phyloP scores from a whole-genome alignment of 805 yeast genomes.

The Barnettozyma sucrosica region DNA sequence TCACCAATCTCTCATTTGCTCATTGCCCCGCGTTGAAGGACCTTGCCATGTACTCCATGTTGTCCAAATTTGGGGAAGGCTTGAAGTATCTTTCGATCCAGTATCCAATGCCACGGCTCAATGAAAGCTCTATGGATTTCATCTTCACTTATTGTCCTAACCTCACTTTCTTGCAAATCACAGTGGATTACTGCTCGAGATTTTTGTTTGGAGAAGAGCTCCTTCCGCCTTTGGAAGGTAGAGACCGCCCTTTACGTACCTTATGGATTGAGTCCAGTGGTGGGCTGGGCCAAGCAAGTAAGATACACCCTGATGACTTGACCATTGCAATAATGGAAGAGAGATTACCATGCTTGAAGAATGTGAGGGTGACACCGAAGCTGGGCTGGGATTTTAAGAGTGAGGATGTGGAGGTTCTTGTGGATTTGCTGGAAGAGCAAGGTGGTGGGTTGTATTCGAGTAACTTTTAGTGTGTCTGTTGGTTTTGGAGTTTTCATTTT shows the following conservation, averaged over 20 bases:
- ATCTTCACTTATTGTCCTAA: constrained; percentile 75
- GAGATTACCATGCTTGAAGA: constrained; percentile 61
- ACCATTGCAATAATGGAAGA: constrained; percentile 79
- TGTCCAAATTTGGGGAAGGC: constrained; percentile 60
- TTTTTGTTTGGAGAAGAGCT: constrained; percentile 45
- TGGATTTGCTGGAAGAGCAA: constrained; percentile 63
- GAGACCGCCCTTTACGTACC: constrained; percentile 47
- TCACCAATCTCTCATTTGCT: constrained; percentile 68
- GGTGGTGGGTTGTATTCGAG: constrained; percentile 71
- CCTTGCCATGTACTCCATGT: constrained; percentile 54
- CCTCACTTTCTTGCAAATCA: constrained; percentile 52
- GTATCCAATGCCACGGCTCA: constrained; percentile 84
- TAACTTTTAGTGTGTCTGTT: constrained; percentile 16
- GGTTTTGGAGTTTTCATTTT: neutral
- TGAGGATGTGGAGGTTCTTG: constrained; percentile 57
- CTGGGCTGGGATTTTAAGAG: constrained; percentile 80
- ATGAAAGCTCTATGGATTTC: constrained; percentile 63
- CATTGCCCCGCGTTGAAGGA: constrained; percentile 81
- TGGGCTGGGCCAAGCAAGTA: constrained; percentile 73
- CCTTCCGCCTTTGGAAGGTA: constrained; percentile 22
- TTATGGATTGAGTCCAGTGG: constrained; percentile 82
- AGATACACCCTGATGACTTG: constrained; percentile 83
- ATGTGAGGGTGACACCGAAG: constrained; percentile 62
- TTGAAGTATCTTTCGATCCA: constrained; percentile 59
- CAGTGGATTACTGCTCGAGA: constrained; percentile 69